Conservation (phyloP, 495 filamentous ascomycete genomes). For the Choiromyces venosus region DNA sequence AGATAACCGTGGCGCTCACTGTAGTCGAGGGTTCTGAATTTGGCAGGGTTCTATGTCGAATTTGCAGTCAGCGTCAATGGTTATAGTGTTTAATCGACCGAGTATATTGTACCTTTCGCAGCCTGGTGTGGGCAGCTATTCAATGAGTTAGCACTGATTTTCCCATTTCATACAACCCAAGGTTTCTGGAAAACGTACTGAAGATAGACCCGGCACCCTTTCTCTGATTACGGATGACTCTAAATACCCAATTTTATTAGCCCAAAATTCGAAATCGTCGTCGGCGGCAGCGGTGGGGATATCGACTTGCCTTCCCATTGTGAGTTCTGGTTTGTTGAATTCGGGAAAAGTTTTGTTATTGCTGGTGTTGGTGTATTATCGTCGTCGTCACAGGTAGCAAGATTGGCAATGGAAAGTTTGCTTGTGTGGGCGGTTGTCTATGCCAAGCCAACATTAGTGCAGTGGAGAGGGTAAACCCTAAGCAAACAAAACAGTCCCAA, state of each 20-base stretch:
- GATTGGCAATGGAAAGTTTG: slow-evolving; percentile 10
- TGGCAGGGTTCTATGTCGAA: slow-evolving; percentile 54
- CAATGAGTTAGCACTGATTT: slow-evolving; percentile 46
- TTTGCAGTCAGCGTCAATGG: slow-evolving; percentile 42
- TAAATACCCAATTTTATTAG: slow-evolving; percentile 30
- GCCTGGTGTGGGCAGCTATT: slow-evolving; percentile 74
- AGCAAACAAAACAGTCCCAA: slow-evolving; percentile 19
- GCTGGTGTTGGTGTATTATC: slow-evolving; percentile 23
- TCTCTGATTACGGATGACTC: slow-evolving; percentile 94
- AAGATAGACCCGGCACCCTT: slow-evolving; percentile 98
- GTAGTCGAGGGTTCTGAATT: slow-evolving; percentile 93
- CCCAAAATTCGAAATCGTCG: neutral
- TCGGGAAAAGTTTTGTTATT: slow-evolving; percentile 26
- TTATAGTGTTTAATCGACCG: neutral
- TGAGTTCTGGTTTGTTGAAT: slow-evolving; percentile 24
- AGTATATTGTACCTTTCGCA: slow-evolving; percentile 62
- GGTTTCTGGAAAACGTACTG: slow-evolving; percentile 57
- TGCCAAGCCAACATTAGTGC: slow-evolving; percentile 11
- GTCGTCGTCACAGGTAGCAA: slow-evolving; percentile 17
- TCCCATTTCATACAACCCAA: slow-evolving; percentile 17
- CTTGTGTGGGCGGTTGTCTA: slow-evolving; percentile 18
- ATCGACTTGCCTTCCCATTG: slow-evolving; percentile 41
- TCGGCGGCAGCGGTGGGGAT: slow-evolving; percentile 1
- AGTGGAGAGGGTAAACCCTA: slow-evolving; percentile 21
- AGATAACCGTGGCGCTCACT: slow-evolving; percentile 95